Conservation (phyloP, 805 yeast species). For the Zygotorulaspora chibaensis region DNA sequence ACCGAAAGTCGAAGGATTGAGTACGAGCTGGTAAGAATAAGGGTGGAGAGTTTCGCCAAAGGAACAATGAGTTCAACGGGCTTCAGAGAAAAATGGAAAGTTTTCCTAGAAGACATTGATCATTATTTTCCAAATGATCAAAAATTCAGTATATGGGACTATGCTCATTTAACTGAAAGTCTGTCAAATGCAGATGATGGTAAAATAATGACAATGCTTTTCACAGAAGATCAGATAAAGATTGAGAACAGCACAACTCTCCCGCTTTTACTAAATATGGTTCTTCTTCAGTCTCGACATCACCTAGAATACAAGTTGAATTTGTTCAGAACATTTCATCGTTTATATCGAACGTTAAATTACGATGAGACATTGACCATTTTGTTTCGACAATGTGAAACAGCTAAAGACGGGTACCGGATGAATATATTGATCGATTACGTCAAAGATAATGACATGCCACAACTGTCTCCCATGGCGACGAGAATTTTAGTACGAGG, state of each 20-base stretch:
- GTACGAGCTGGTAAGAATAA: conserved; percentile 24
- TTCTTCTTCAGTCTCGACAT: conserved; percentile 18
- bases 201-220: conserved; percentile 15
- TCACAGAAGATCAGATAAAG: conserved; percentile 16
- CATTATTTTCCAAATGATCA: conserved; percentile 11
- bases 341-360: conserved; percentile 5
- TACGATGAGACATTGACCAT: conserved; percentile 11
- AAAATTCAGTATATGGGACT: conserved; percentile 23
- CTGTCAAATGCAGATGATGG: conserved; percentile 9
- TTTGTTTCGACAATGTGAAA: conserved; percentile 8
- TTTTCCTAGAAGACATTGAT: conserved; percentile 31
- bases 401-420: conserved; percentile 7
- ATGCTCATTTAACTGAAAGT: conserved; percentile 23
- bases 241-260: conserved; percentile 22
- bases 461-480: conserved; percentile 4
- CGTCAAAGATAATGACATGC: conserved; percentile 3
- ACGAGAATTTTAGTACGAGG: conserved; percentile 5
- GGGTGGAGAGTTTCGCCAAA: conserved; percentile 30
- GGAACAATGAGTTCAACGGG: conserved; percentile 16
- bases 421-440: conserved; percentile 6
- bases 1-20: conserved; percentile 14
- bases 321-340: conserved; percentile 13
- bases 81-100: conserved; percentile 33
- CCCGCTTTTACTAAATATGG: conserved; percentile 26
- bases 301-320: conserved; percentile 7